Base-by-base conservation (phyloP, 768 basidiomycete species). In the Dioszegia crocea region DNA sequence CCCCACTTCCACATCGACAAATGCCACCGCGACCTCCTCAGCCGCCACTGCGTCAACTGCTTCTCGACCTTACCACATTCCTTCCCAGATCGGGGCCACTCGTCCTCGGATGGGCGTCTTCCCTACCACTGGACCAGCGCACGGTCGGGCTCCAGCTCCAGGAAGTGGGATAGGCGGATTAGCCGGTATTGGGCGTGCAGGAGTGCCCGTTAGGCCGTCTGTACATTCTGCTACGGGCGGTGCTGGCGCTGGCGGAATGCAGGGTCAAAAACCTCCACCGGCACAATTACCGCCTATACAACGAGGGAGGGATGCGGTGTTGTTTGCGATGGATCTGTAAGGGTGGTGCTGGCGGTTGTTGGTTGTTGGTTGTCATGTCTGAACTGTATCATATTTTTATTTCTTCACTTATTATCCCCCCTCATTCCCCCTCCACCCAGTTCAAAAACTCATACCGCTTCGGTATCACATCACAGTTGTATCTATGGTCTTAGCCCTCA, bases 271-370 rank as follows among this genome's bases (percentile, higher is more conserved):
- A 44, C 45, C 52, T n/a, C 27, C 51, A 33, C 53, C 58, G 8
- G 36, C 52, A 16, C 67, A 57, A 29, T 56, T 59, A 27, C 53
- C 55, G 27, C 66, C 69, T 0, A 58, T 65, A 16, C 68, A 68
- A 39, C 58, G 65, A 24, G 70, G 70, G 11, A 55, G 67, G 31
- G 70, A 72, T 38, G 70, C 70, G 3, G 70, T 72, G 4, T 49
- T 72, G 8, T 72, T 72, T 40, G 55, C 51, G n/a, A 53, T 53
- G 51, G 51, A 53, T 27, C 26, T 53, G 16, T 53, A 26, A 33
- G 33, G 33, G 33, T 33, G 33, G 33, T 33, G 33, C 33, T 6
- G 33, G 33, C 14, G 6, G 33, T 33, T 33, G 33, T 33, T 33
- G 33, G 33, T 6, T 14, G 33, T 33, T 33, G 33, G 33, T 33